Evolutionary conservation across 345 rosid genomes (phyloP).

Genomic region (Ceriops zippeliana): DNA sequence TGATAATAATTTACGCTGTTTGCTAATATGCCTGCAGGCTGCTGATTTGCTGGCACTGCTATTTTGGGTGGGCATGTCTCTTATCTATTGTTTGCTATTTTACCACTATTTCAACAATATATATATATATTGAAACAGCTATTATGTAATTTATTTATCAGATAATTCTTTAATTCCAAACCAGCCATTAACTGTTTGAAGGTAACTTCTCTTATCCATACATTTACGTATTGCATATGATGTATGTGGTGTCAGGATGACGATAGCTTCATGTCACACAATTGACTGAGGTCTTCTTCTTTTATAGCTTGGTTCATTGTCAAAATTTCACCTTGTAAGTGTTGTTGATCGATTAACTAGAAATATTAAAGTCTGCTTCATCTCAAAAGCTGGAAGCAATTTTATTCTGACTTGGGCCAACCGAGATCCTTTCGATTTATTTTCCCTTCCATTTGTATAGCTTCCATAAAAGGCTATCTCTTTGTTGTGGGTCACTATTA

Average conservation of each 20-base stretch:
- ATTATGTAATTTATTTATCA: too few species aligned
- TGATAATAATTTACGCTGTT: neutral
- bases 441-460: too few species aligned
- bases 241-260: neutral
- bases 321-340: neutral
- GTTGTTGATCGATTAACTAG: neutral
- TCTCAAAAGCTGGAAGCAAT: neutral
- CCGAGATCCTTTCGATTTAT: too few species aligned
- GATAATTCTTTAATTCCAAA: too few species aligned
- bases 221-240: too few species aligned
- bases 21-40: conserved; percentile 49
- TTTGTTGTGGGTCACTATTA: too few species aligned
- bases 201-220: too few species aligned
- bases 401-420: neutral
- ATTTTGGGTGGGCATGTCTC: conserved; percentile 59
- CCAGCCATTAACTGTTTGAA: too few species aligned
- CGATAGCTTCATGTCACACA: neutral
- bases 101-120: neutral
- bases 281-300: too few species aligned
- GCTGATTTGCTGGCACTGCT: conserved; percentile 70
- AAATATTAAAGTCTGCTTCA: neutral
- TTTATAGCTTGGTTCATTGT: too few species aligned
- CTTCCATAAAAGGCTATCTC: too few species aligned
- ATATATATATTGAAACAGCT: too few species aligned
- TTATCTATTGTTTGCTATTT: conserved; percentile 5